These are phyloP conservation scores for Kondoa subrosea DNA, from an alignment of 768 basidiomycete species.

Conservation along the genomic window DNA sequence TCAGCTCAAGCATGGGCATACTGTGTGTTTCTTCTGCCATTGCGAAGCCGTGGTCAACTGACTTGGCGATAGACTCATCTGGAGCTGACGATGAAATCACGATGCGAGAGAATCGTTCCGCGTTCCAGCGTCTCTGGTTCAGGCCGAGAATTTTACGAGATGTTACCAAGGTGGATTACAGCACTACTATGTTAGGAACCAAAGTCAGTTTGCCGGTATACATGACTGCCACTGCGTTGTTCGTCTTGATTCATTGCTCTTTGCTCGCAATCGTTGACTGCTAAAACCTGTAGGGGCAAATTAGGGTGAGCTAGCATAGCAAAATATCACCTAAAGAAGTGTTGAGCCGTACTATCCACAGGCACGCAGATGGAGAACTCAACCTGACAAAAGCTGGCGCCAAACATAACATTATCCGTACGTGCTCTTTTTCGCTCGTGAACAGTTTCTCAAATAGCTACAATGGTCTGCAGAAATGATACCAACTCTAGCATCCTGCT, in stretches of 20 bases:
- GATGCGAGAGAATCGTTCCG: slow-evolving; percentile 41
- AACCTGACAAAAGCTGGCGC: slow-evolving; percentile 76
- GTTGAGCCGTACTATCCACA: no score
- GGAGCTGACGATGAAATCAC: slow-evolving; percentile 58
- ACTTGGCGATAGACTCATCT: slow-evolving; percentile 67
- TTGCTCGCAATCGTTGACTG: no score
- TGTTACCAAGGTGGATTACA: slow-evolving; percentile 62
- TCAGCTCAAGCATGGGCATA: slow-evolving; percentile 54
- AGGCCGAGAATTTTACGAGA: slow-evolving; percentile 67
- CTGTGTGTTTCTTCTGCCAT: slow-evolving; percentile 35
- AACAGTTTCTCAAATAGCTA: background rate
- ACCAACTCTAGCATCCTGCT: slow-evolving; percentile 84
- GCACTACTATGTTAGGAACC: slow-evolving; percentile 44
- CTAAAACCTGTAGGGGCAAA: no score
- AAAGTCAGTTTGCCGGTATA: slow-evolving; percentile 48
- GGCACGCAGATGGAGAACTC: slow-evolving; percentile 85
- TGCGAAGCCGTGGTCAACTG: slow-evolving; percentile 26
- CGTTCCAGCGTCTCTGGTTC: slow-evolving; percentile 85
- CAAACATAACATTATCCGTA: slow-evolving; percentile 55
- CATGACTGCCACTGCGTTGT: slow-evolving; percentile 57
- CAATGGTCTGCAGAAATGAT: no score
- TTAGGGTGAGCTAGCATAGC: no score
- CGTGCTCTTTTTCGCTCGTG: slow-evolving; percentile 13
- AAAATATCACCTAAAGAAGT: no score
- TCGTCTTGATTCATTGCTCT: no score